Evolutionary conservation across 2,329 filamentous ascomycete species (phyloP).

Genomic region (Xylaria sp.): DNA sequence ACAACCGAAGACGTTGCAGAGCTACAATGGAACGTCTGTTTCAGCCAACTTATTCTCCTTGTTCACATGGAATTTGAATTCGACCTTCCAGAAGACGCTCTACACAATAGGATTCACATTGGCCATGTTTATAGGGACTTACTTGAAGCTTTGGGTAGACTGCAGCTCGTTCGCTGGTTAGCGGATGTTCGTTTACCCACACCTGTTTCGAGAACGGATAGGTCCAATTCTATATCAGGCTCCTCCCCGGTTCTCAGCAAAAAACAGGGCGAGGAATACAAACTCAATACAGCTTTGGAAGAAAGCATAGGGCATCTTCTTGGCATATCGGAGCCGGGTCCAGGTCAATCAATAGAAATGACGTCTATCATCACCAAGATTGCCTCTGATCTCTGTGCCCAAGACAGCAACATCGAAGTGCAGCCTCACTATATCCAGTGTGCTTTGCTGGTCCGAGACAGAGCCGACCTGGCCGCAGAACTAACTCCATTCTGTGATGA

Average conservation of each 20-base stretch:
- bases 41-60: conserved; percentile 82
- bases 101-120: conserved; percentile 67
- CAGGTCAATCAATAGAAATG: conserved; percentile 44
- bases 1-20: conserved; percentile 80
- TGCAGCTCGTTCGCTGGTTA: conserved; percentile 77
- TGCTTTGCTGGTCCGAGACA: conserved; percentile 62
- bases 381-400: conserved; percentile 68
- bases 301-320: conserved; percentile 68
- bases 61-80: conserved; percentile 87
- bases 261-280: conserved; percentile 52
- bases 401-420: conserved; percentile 70
- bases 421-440: conserved; percentile 66
- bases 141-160: conserved; percentile 71
- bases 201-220: conserved; percentile 51
- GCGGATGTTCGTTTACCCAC: conserved; percentile 62
- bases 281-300: conserved; percentile 63
- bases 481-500: conserved; percentile 61
- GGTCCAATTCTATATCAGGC: conserved; percentile 44
- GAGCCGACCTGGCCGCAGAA: conserved; percentile 65
- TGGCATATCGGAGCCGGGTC: conserved; percentile 58
- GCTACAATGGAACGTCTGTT: conserved; percentile 73
- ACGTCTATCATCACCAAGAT: conserved; percentile 68
- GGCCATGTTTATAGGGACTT: conserved; percentile 73
- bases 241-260: conserved; percentile 44
- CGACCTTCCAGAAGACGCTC: conserved; percentile 72